Evolutionary conservation across 2,329 filamentous ascomycete genomes (phyloP).

Genomic region (Fusarium sp.): DNA sequence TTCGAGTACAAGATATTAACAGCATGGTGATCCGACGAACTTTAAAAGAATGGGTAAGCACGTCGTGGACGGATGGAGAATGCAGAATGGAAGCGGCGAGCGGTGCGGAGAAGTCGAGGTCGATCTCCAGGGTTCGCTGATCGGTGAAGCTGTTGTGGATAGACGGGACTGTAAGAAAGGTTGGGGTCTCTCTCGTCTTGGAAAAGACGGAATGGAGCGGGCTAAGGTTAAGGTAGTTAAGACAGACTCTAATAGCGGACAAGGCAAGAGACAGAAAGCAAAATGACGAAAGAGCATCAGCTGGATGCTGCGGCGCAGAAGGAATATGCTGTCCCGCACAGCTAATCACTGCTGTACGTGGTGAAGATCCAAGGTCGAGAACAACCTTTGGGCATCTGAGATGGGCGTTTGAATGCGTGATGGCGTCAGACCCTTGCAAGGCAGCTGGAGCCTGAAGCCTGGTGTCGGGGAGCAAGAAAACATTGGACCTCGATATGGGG

Average conservation of each 20-base stretch:
- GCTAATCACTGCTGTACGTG: constrained; percentile 38
- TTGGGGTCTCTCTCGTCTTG: not conserved
- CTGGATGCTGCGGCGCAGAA: constrained; percentile 28
- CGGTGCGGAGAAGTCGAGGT: constrained; percentile 19
- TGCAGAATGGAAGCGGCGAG: constrained; percentile 16
- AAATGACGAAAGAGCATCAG: constrained; percentile 35
- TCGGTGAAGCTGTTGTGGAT: constrained; percentile 31
- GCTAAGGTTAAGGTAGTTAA: constrained; percentile 3
- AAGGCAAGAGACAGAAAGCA: constrained; percentile 20
- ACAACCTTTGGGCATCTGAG: constrained; percentile 20
- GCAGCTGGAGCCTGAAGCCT: constrained; percentile 7
- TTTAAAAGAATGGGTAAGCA: constrained; percentile 17
- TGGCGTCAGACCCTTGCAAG: constrained; percentile 43
- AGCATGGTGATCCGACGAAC: constrained; percentile 35
- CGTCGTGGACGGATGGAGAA: constrained; percentile 21
- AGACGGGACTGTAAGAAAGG: constrained; percentile 13
- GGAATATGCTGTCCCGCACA: constrained; percentile 27
- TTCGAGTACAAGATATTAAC: constrained; percentile 20
- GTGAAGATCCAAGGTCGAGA: constrained; percentile 36
- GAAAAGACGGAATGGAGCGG: constrained; percentile 16
- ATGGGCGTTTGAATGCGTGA: constrained; percentile 39
- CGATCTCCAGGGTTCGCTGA: constrained; percentile 42
- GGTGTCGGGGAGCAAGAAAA: not conserved
- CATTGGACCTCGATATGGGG: not conserved
- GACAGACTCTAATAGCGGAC: constrained; percentile 3